phyloP scores from a whole-genome alignment of 331 rosid genomes.

The Malus hybrid region DNA sequence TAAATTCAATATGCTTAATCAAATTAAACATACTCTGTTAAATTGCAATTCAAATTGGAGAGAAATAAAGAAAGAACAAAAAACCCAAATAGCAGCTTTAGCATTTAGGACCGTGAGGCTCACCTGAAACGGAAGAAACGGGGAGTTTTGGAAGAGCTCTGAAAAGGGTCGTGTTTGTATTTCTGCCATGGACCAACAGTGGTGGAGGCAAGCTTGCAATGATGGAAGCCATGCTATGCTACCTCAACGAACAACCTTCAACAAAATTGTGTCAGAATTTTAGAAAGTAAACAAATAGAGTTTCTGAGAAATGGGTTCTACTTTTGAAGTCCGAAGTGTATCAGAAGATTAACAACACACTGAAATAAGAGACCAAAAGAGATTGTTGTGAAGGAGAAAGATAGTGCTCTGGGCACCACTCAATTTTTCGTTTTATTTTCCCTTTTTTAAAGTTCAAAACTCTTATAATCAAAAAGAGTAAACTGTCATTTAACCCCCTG shows the following conservation, averaged over 20 bases:
- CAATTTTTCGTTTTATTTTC: background rate
- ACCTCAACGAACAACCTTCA: background rate
- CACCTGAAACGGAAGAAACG: slow-evolving; percentile 45
- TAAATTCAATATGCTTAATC: background rate
- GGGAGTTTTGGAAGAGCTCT: slow-evolving; percentile 22
- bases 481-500: too few species aligned
- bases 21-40: background rate
- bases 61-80: background rate
- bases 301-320: background rate
- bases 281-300: background rate
- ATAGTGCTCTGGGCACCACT: background rate
- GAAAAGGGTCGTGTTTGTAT: slow-evolving; percentile 6
- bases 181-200: slow-evolving; percentile 37
- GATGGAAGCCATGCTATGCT: slow-evolving; percentile 62
- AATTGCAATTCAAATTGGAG: background rate
- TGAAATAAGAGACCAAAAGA: background rate
- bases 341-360: background rate
- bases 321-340: background rate
- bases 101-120: background rate
- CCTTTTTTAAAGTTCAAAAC: background rate
- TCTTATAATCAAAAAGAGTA: too few species aligned
- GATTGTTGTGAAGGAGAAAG: background rate
- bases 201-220: slow-evolving; percentile 50
- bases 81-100: background rate
- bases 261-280: background rate